Base-by-base conservation (phyloP, 768 basidiomycete genomes). In the Mycena rebaudengoi region DNA sequence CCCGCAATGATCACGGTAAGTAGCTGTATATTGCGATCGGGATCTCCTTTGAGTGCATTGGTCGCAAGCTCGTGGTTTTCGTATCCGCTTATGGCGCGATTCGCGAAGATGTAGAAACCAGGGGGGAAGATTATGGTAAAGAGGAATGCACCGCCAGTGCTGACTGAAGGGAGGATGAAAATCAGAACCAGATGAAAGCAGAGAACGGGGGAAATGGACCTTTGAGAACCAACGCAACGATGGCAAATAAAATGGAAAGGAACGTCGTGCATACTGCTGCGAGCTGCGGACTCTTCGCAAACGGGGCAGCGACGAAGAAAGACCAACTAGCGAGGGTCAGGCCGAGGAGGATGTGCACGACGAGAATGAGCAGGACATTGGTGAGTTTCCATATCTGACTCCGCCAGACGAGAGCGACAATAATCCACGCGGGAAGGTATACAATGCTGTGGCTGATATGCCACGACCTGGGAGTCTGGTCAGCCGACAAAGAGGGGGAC, bases 351-450 rank as follows among this genome's bases (percentile, higher is more conserved):
- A 94, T 73, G 68, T 94, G 88, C 20, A 92, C 75, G 32, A 81
- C 79, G 37, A 94, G 78, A 59, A 94, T 78, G 29, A 92, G 74
- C 3, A 85, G 86, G 18, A 79, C 80, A 64, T 82, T 87, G 1
- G 91, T 89, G 41, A 78, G 77, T 11, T 82, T 77, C 72, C 91
- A 94, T n/a, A 94, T 86, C 21, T 82, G 84, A 66, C 77, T 83
- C 69, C 86, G 86, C 90, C 91, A 94, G 30, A 83, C 77, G 30
- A 91, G 69, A 18, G 85, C 78, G 21, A 91, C 85, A 43, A 88
- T 81, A 45, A 92, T 78, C 92, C 92, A 94, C 1, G 88, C 90
- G 0, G 91, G 91, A 25, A 94, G 83, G 71, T 94, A 94, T 1
- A 85, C 82, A 4, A 89, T 65, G 4, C 87, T 89, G 41, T 89